Evolutionary conservation across 441 rosid genomes (phyloP).

Genomic region (Adansonia rubrostipa): DNA sequence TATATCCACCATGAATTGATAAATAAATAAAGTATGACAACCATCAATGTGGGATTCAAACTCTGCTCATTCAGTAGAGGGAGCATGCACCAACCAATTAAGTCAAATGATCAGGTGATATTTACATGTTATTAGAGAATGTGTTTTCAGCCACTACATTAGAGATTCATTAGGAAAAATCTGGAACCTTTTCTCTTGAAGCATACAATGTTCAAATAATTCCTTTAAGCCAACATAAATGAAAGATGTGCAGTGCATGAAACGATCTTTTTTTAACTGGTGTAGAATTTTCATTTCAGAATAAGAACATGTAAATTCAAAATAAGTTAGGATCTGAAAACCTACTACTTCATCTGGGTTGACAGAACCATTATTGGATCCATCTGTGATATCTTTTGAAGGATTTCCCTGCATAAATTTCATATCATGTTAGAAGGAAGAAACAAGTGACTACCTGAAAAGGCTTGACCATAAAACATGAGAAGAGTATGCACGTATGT

Average conservation of each 20-base stretch:
- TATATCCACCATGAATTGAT: not conserved
- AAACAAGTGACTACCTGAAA: not conserved
- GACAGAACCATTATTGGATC: conserved; percentile 42
- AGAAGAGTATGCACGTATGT: conserved; percentile 25
- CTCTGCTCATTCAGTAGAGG: too few relatives aligned
- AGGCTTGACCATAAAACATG: conserved; percentile 16
- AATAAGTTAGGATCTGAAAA: conserved; percentile 21
- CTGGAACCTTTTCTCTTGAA: not conserved
- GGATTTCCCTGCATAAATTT: conserved; percentile 55
- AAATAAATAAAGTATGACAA: not conserved
- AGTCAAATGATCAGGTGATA: too few relatives aligned
- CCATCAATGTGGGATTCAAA: not conserved
- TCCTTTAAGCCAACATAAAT: not conserved
- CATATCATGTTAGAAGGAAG: conserved; percentile 26
- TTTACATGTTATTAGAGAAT: too few relatives aligned
- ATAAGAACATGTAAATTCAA: not conserved
- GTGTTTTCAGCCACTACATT: too few relatives aligned
- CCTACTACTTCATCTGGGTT: conserved; percentile 56
- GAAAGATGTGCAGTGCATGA: not conserved
- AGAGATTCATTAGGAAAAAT: not conserved
- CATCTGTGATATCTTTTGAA: conserved; percentile 39
- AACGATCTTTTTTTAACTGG: not conserved
- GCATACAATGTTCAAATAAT: not conserved
- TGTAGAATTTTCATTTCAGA: not conserved
- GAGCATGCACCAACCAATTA: too few relatives aligned